A percentile compares a stretch with the other conserved stretches of the same genome.
Evolutionary conservation across 176 grass and related monocot genomes (phyloP).

Genomic region (Eragrostis curvula): DNA sequence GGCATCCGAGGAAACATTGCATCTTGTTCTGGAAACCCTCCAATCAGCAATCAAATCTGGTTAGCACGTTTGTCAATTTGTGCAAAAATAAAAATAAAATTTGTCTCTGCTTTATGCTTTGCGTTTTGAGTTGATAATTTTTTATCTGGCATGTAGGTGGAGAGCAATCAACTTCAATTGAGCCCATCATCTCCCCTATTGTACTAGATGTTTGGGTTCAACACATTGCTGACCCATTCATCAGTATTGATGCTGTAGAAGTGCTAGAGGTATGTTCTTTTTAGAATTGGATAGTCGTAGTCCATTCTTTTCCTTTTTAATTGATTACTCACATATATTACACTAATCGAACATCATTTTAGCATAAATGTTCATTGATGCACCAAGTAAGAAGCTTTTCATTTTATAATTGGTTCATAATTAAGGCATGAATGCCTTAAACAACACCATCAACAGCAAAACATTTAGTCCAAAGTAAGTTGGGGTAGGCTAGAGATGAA

Average conservation of each 20-base stretch:
- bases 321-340: background rate
- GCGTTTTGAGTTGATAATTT: conserved; percentile 14
- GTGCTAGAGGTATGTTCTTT: conserved; percentile 78
- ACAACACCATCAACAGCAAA: too few relatives aligned
- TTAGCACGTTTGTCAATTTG: conserved; percentile 40
- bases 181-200: conserved; percentile 83
- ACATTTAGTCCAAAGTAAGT: too few relatives aligned
- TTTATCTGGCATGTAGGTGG: conserved; percentile 62
- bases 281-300: conserved; percentile 10
- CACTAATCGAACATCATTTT: background rate
- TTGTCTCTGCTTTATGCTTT: conserved; percentile 2
- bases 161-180: conserved; percentile 72
- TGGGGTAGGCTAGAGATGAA: too few relatives aligned
- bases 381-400: background rate
- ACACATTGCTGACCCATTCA: conserved; percentile 91
- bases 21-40: conserved; percentile 97
- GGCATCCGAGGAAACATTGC: conserved; percentile 94
- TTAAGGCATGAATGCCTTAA: background rate
- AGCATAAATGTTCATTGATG: background rate
- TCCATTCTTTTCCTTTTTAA: background rate
- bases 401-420: conserved; percentile 2
- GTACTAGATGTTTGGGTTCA: conserved; percentile 87
- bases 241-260: conserved; percentile 87
- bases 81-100: conserved; percentile 43
- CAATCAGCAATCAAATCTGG: conserved; percentile 83